Conservation (phyloP, 2,329 filamentous ascomycete genomes). For the Corinectria fuckeliana region DNA sequence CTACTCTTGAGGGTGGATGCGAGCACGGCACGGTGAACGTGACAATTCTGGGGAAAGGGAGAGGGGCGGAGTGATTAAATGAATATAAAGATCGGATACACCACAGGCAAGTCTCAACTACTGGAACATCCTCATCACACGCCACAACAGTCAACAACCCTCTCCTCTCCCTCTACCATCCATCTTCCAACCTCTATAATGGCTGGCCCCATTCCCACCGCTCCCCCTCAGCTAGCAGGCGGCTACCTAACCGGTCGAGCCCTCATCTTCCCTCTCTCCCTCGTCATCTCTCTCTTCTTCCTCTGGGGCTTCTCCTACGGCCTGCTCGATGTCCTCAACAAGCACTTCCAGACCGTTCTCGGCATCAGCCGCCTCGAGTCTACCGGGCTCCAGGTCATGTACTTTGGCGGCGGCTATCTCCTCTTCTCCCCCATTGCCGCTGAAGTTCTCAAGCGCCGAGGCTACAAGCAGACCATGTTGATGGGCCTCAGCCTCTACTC, state of each 20-base stretch:
- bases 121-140: neutral
- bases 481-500: conserved; percentile 71
- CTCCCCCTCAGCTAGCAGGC: conserved; percentile 31
- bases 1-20: neutral
- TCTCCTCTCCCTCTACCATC: neutral
- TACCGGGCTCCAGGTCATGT: conserved; percentile 57
- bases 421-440: conserved; percentile 59
- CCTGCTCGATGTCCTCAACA: conserved; percentile 56
- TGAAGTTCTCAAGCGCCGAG: conserved; percentile 66
- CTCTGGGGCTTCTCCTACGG: conserved; percentile 56
- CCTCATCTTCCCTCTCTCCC: conserved; percentile 64
- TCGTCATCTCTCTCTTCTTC: conserved; percentile 59
- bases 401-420: conserved; percentile 58
- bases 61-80: too few species aligned
- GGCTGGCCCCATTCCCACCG: conserved; percentile 33
- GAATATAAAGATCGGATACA: conserved; percentile 9
- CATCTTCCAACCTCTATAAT: conserved; percentile 15
- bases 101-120: neutral
- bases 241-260: conserved; percentile 35
- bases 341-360: conserved; percentile 55
- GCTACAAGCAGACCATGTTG: conserved; percentile 72
- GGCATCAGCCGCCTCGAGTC: conserved; percentile 52
- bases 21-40: neutral
- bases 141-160: neutral
- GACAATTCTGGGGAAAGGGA: neutral